phyloP scores from a whole-genome alignment of 2,329 filamentous ascomycete species.

The Phoma herbarum region DNA sequence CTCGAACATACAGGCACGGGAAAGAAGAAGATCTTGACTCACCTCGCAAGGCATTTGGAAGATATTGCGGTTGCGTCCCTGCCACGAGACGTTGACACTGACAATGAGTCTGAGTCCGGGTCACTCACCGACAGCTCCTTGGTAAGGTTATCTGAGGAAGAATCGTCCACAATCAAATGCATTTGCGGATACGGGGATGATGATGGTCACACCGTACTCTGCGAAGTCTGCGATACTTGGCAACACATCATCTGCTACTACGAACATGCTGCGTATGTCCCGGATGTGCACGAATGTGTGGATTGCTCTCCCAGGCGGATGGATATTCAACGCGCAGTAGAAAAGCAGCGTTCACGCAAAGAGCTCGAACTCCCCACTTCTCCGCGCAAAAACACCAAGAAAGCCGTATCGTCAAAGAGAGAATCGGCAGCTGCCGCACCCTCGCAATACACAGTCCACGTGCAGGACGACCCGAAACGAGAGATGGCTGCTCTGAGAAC shows the following conservation, averaged over 20 bases:
- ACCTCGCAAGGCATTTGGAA: slow-evolving; percentile 38
- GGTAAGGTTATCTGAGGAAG: not conserved
- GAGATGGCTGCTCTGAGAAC: too few species aligned
- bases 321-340: not conserved
- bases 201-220: not conserved
- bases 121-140: not conserved
- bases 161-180: not conserved
- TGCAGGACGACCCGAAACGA: too few species aligned
- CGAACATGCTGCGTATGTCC: not conserved
- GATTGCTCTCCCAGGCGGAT: not conserved
- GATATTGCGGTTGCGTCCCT: slow-evolving; percentile 32
- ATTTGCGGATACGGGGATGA: not conserved
- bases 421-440: too few species aligned
- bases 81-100: slow-evolving; percentile 28
- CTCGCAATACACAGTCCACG: too few species aligned
- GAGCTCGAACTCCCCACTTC: too few species aligned
- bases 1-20: slow-evolving; percentile 24
- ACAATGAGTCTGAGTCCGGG: slow-evolving; percentile 22
- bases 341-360: not conserved
- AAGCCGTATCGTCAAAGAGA: too few species aligned
- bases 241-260: not conserved
- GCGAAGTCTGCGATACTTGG: not conserved
- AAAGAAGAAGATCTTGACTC: slow-evolving; percentile 26
- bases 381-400: too few species aligned
- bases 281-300: not conserved